Percentiles rank a stretch among this genome's conserved stretches.
These are phyloP conservation scores for Colletotrichum trifolii DNA, from an alignment of 2,329 filamentous ascomycete genomes.

Conservation along the genomic window DNA sequence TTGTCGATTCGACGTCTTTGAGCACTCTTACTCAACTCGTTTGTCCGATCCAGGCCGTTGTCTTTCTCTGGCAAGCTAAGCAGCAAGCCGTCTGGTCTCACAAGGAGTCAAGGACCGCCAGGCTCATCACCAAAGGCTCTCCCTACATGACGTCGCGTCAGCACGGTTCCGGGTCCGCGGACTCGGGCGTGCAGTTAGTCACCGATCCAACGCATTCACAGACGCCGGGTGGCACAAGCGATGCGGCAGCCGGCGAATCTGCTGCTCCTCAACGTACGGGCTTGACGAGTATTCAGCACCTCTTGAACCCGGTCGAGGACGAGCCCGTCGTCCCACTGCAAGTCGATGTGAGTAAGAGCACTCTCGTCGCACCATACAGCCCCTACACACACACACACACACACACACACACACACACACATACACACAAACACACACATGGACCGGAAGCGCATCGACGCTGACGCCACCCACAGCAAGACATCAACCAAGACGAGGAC, in stretches of 20 bases:
- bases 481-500: slow-evolving; percentile 34
- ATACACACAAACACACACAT: not conserved
- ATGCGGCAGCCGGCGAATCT: not conserved
- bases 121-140: not conserved
- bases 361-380: not conserved
- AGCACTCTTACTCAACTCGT: no score
- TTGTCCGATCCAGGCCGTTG: no score
- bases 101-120: no score
- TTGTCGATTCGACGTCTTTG: no score
- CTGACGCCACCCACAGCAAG: slow-evolving; percentile 21
- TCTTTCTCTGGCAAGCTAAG: no score
- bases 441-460: not conserved
- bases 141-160: slow-evolving; percentile 18
- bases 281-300: slow-evolving; percentile 22
- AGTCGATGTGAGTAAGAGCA: slow-evolving; percentile 39
- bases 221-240: not conserved
- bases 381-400: not conserved
- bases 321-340: slow-evolving; percentile 40
- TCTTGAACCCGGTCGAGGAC: slow-evolving; percentile 37
- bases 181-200: slow-evolving; percentile 10
- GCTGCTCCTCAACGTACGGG: slow-evolving; percentile 1
- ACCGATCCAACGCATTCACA: not conserved
- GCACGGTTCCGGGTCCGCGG: slow-evolving; percentile 22
- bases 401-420: no score
- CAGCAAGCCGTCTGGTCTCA: no score